Percentiles rank a stretch among this genome's conserved stretches.
These are phyloP conservation scores for Cutaneotrichosporon sp. DNA, from an alignment of 1,284 basidiomycete species.

Conservation along the genomic window DNA sequence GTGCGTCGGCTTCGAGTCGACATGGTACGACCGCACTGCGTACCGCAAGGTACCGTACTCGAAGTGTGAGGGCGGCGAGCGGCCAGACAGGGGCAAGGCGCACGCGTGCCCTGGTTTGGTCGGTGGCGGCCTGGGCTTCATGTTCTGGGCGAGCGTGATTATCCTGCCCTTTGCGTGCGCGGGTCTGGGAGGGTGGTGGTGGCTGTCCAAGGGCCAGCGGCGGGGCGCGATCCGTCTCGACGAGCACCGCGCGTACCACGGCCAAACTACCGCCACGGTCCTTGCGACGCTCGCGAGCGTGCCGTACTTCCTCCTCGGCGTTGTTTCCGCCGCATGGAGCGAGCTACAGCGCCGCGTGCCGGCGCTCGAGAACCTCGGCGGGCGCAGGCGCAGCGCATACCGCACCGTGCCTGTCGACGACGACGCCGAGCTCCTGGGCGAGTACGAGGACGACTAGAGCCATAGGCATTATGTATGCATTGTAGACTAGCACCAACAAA, in stretches of 20 bases:
- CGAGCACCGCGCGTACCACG: slow-evolving; percentile 51
- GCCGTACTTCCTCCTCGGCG: slow-evolving; percentile 77
- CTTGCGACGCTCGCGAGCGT: slow-evolving; percentile 71
- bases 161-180: slow-evolving; percentile 69
- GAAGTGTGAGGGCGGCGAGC: slow-evolving; percentile 67
- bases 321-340: slow-evolving; percentile 59
- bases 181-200: slow-evolving; percentile 69
- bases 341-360: slow-evolving; percentile 53
- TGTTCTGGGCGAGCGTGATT: slow-evolving; percentile 74
- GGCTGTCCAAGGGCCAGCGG: slow-evolving; percentile 63
- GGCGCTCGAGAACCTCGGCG: slow-evolving; percentile 38
- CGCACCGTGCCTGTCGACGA: slow-evolving; percentile 77
- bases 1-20: slow-evolving; percentile 61
- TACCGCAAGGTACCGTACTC: slow-evolving; percentile 86
- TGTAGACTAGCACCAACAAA: not conserved
- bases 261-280: slow-evolving; percentile 48
- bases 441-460: slow-evolving; percentile 31
- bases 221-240: slow-evolving; percentile 62
- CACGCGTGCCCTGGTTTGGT: slow-evolving; percentile 74
- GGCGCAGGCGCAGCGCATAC: slow-evolving; percentile 59
- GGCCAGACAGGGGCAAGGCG: slow-evolving; percentile 62
- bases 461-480: not conserved
- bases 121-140: slow-evolving; percentile 55
- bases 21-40: slow-evolving; percentile 84
- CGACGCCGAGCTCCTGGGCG: slow-evolving; percentile 54